Percentiles rank a stretch among this genome's conserved stretches.
phyloP scores from a whole-genome alignment of 164 flowering plant genomes.

The Tinospora cordifolia region DNA sequence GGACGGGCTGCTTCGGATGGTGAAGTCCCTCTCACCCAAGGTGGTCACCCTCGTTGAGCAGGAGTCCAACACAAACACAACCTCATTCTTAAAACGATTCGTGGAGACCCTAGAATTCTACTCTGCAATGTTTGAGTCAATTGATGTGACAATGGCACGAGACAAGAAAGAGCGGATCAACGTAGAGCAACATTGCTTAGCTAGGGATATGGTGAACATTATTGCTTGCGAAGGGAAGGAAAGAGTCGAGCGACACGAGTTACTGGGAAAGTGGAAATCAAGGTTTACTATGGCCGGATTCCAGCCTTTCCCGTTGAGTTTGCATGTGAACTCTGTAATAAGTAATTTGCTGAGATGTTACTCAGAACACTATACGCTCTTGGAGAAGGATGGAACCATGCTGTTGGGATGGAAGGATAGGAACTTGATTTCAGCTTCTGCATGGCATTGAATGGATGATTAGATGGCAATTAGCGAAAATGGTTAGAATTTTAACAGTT shows the following conservation, averaged over 20 bases:
- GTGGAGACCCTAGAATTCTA: constrained; percentile 54
- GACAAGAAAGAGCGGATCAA: constrained; percentile 51
- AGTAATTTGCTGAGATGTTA: constrained; percentile 37
- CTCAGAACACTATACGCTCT: constrained; percentile 55
- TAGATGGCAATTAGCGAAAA: not conserved
- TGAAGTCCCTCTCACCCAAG: constrained; percentile 58
- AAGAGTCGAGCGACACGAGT: constrained; percentile 73
- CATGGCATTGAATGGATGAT: constrained; percentile 50
- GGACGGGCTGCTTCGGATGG: constrained; percentile 61
- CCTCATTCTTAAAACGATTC: constrained; percentile 56
- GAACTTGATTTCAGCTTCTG: constrained; percentile 60
- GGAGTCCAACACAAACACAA: constrained; percentile 75
- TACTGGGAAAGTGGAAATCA: constrained; percentile 71
- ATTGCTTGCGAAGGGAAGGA: constrained; percentile 75
- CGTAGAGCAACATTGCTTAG: constrained; percentile 71
- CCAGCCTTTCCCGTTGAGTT: constrained; percentile 48
- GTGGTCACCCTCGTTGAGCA: constrained; percentile 69
- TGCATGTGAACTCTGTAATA: constrained; percentile 55
- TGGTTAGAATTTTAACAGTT: not conserved
- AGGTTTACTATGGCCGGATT: constrained; percentile 79
- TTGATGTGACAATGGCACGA: constrained; percentile 48
- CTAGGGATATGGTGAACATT: constrained; percentile 68
- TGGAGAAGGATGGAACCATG: constrained; percentile 65
- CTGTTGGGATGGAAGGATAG: constrained; percentile 66
- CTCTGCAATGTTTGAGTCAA: constrained; percentile 75